Percentiles rank a stretch among this genome's conserved stretches.
Evolutionary conservation across 177 flowering plant species (phyloP).

Genomic region (Vitis hybrid): DNA sequence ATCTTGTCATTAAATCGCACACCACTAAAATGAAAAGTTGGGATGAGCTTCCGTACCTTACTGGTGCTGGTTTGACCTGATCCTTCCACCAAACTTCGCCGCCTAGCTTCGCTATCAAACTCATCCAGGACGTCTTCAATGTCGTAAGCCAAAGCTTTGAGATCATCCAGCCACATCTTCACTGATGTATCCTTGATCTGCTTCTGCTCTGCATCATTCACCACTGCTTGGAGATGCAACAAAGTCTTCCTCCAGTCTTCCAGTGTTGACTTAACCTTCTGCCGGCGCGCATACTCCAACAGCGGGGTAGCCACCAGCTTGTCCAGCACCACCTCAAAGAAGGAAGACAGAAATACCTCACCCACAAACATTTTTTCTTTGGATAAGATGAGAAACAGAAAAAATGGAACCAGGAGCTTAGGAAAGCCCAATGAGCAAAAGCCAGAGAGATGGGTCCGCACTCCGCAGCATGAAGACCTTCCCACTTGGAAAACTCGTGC

Average conservation of each 20-base stretch:
- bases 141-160: constrained; percentile 18
- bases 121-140: constrained; percentile 26
- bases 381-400: no score
- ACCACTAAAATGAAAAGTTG: background rate
- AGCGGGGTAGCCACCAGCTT: background rate
- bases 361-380: background rate
- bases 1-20: background rate
- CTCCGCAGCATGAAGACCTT: no score
- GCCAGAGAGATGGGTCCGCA: no score
- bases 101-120: constrained; percentile 9
- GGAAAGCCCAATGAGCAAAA: no score
- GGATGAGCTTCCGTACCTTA: background rate
- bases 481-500: no score
- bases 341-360: background rate
- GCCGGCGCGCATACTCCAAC: background rate
- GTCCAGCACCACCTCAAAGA: background rate
- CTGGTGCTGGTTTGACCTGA: background rate
- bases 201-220: constrained; percentile 18
- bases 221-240: background rate
- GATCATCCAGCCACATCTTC: constrained; percentile 10
- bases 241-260: background rate
- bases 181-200: background rate
- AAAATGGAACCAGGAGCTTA: no score
- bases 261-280: background rate
- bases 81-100: background rate